phyloP scores from a whole-genome alignment of 2,329 filamentous ascomycete species.

The Xylaria sp. region DNA sequence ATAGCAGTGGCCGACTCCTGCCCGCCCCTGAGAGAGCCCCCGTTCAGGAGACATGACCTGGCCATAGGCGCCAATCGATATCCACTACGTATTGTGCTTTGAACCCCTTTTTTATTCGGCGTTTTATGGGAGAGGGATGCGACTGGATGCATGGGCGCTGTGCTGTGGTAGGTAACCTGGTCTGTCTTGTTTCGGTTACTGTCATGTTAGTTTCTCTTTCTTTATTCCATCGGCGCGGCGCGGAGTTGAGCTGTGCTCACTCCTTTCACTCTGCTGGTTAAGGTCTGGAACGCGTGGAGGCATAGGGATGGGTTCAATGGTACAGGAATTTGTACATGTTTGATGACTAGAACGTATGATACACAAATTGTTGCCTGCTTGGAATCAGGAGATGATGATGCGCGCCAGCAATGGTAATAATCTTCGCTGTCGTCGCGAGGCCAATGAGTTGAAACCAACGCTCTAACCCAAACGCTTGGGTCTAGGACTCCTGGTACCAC shows the following conservation, averaged over 20 bases:
- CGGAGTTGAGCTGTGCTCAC: conserved; percentile 5
- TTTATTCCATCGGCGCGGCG: conserved; percentile 15
- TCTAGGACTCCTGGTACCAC: conserved; percentile 80
- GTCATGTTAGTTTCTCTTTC: conserved; percentile 23
- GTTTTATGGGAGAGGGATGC: conserved; percentile 16
- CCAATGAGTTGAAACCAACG: background rate
- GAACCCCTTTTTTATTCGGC: conserved; percentile 14
- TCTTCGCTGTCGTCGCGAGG: conserved; percentile 2
- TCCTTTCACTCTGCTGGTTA: conserved; percentile 3
- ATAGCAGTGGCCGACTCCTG: conserved; percentile 46
- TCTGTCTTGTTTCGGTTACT: conserved; percentile 28
- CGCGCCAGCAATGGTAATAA: background rate
- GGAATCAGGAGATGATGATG: background rate
- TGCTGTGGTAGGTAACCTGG: background rate
- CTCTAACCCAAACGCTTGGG: conserved; percentile 63
- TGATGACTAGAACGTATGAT: conserved; percentile 25
- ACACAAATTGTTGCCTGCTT: conserved; percentile 19
- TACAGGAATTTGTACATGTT: conserved; percentile 24
- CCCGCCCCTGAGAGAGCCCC: conserved; percentile 51
- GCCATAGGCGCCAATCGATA: conserved; percentile 28
- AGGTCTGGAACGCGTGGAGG: conserved; percentile 3
- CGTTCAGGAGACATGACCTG: conserved; percentile 24
- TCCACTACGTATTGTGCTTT: conserved; percentile 26
- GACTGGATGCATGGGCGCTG: conserved; percentile 19
- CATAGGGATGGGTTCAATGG: conserved; percentile 17